Percentiles rank a stretch among this genome's conserved stretches.
Conservation (phyloP, 2,329 filamentous ascomycete species). For the Thelonectria discophora region DNA sequence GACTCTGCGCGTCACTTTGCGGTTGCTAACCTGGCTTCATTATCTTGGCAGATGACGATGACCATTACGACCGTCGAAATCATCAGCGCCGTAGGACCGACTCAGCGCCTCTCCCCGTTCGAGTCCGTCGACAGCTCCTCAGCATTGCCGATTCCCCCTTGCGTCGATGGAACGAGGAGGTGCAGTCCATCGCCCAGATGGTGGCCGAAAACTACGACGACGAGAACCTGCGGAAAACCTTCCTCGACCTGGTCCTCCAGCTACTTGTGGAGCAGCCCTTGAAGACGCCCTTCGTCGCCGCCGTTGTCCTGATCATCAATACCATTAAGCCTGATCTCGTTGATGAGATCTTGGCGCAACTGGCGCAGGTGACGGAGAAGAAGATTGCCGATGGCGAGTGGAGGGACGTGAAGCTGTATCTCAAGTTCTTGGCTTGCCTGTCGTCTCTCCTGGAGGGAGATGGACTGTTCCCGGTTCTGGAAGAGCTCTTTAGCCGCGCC, state of each 20-base stretch:
- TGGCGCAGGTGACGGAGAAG: slow-evolving; percentile 69
- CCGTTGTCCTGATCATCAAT: slow-evolving; percentile 83
- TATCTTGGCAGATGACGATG: slow-evolving; percentile 64
- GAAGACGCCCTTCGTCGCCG: slow-evolving; percentile 95
- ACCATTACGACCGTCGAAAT: slow-evolving; percentile 80
- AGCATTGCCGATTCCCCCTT: slow-evolving; percentile 84
- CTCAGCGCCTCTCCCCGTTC: slow-evolving; percentile 72
- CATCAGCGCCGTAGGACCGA: slow-evolving; percentile 78
- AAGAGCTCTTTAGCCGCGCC: slow-evolving; percentile 91
- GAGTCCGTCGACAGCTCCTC: slow-evolving; percentile 80
- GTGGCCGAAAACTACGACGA: slow-evolving; percentile 89
- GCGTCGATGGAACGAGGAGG: slow-evolving; percentile 81
- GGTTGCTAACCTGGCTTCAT: slow-evolving; percentile 30
- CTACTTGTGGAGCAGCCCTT: slow-evolving; percentile 90
- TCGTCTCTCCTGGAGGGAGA: slow-evolving; percentile 83
- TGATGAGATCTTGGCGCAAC: slow-evolving; percentile 72
- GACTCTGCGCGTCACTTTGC: slow-evolving; percentile 14
- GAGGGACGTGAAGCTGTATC: slow-evolving; percentile 88
- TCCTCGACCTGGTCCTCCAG: slow-evolving; percentile 78
- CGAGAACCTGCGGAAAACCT: slow-evolving; percentile 76
- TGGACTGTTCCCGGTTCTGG: slow-evolving; percentile 83
- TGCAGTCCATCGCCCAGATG: slow-evolving; percentile 76
- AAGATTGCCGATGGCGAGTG: slow-evolving; percentile 79
- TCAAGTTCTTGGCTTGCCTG: slow-evolving; percentile 89
- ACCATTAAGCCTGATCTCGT: slow-evolving; percentile 78